Base-by-base conservation (phyloP, 2,329 filamentous ascomycete species). In the Alternaria brassicae region DNA sequence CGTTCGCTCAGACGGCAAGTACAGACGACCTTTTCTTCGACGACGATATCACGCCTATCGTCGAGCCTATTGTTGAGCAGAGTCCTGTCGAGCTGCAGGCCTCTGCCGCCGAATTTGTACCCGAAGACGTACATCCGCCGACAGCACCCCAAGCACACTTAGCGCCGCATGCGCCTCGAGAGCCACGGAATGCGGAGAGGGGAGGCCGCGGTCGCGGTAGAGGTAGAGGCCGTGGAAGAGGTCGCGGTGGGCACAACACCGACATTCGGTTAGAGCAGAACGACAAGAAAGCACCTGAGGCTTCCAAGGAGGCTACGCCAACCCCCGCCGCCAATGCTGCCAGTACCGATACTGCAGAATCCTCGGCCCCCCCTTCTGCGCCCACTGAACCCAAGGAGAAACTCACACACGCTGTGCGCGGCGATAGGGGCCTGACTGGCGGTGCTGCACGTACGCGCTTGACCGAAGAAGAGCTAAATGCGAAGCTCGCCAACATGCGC, bases 391-490 rank as follows among this genome's bases (percentile, higher is more conserved):
- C 71, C 36, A 70, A 72, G 32, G 67, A 67, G 19, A 66, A 65
- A 25, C 58, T 69, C 3, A 58, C 68, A 4, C 68, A 69, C 23
- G 74, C 74, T 4, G 74, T 76, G 15, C 74, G 73, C 36, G 74
- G 74, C 48, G 74, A 76, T 59, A 59, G 74, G 37, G 74, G 70
- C 30, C 52, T 75, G 25, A 77, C 75, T 9, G 75, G 74, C 28
- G 72, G 75, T 23, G 65, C 66, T 39, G 68, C 71, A 28, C 73
- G 75, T 56, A 67, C 72, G 4, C 75, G 75, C 40, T 82, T 90
- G 42, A 89, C 87, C 2, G 88, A 90, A 70, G 85, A 83, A 63
- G 84, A 90, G 72, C 81, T 91, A 7, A 82, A 81, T 3, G 84
- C 83, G 44, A 86, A 86, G 61, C 84, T 91, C 60, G 86, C 84